These are phyloP conservation scores for Ambrosiella xylebori DNA, from an alignment of 2,329 filamentous ascomycete genomes.

Conservation along the genomic window DNA sequence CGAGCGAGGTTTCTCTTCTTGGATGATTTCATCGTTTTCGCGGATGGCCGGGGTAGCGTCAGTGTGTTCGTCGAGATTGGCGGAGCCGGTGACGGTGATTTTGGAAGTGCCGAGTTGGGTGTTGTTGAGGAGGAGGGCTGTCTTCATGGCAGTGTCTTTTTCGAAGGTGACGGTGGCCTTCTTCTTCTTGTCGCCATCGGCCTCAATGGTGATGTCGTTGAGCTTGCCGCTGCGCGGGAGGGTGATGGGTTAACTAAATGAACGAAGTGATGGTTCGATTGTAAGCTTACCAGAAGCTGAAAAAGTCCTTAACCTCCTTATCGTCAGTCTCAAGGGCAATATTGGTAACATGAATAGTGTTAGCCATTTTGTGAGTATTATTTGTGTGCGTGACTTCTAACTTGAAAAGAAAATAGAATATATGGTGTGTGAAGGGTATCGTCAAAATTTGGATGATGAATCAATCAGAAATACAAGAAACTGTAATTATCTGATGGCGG, in stretches of 20 bases:
- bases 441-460: neutral
- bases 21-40: conserved; percentile 50
- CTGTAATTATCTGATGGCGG: neutral
- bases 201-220: conserved; percentile 57
- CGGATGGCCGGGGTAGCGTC: conserved; percentile 22
- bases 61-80: conserved; percentile 42
- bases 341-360: conserved; percentile 74
- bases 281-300: conserved; percentile 67
- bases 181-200: conserved; percentile 47
- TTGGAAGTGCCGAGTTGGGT: conserved; percentile 80
- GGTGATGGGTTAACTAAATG: neutral
- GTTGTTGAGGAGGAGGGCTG: conserved; percentile 89
- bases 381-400: neutral
- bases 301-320: conserved; percentile 89
- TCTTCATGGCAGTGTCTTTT: conserved; percentile 92
- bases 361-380: conserved; percentile 30
- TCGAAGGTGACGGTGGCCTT: conserved; percentile 89
- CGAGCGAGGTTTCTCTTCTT: conserved; percentile 91
- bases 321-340: conserved; percentile 70
- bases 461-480: neutral
- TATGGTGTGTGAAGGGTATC: neutral
- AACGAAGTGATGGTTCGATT: neutral
- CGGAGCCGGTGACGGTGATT: conserved; percentile 55
- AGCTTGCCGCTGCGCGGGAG: conserved; percentile 62
- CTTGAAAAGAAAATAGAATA: neutral